Evolutionary conservation across 2,329 filamentous ascomycete species (phyloP).

Genomic region (Orbilia blumenaviensis): DNA sequence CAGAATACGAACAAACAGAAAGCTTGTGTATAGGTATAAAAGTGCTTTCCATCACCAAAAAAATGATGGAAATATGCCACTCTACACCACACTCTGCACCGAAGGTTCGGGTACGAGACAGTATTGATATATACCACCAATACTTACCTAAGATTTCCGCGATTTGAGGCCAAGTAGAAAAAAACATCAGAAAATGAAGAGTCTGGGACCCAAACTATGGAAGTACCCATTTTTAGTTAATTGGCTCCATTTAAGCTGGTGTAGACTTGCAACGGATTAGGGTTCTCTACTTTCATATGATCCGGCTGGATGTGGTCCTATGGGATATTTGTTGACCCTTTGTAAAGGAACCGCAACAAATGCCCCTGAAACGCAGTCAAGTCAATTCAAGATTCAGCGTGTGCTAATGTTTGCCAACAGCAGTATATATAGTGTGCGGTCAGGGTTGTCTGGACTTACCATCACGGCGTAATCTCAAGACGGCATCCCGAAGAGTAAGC

Average conservation of each 20-base stretch:
- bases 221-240: not conserved
- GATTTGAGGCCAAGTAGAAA: conserved; percentile 60
- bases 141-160: conserved; percentile 55
- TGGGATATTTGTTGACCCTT: conserved; percentile 59
- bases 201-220: conserved; percentile 59
- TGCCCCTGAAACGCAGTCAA: no score
- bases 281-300: conserved; percentile 60
- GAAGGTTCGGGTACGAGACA: no score
- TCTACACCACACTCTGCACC: no score
- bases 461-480: conserved; percentile 59
- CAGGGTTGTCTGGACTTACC: conserved; percentile 50
- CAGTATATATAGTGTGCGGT: conserved; percentile 7
- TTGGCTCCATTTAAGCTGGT: not conserved
- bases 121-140: no score
- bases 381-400: not conserved
- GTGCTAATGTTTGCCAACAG: not conserved
- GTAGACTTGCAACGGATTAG: not conserved
- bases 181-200: conserved; percentile 61
- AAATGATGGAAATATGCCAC: no score
- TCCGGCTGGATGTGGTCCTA: conserved; percentile 60
- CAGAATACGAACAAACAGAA: not conserved
- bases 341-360: conserved; percentile 60
- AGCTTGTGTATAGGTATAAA: not conserved
- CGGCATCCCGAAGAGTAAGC: conserved; percentile 59
- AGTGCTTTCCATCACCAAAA: not conserved